Percentiles rank a stretch among this genome's conserved stretches.
Conservation (phyloP, 164 flowering plant species). For the Nymphaea thermarum region DNA sequence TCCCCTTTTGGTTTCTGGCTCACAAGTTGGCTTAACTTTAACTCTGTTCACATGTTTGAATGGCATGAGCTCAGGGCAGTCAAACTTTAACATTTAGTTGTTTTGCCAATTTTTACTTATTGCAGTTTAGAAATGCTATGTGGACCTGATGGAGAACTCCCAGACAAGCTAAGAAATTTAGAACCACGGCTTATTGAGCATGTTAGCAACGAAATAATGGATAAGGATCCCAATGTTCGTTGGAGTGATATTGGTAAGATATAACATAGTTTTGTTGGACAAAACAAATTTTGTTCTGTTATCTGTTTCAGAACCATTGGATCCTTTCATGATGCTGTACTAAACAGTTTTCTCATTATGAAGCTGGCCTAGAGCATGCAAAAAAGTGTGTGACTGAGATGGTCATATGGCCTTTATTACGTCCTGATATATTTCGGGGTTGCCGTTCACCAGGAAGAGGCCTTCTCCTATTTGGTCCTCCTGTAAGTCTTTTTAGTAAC, state of each 20-base stretch:
- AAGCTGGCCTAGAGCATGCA: slow-evolving; percentile 99
- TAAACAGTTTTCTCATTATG: slow-evolving; percentile 6
- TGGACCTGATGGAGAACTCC: slow-evolving; percentile 98
- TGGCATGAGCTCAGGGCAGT: no score
- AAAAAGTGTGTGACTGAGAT: slow-evolving; percentile 98
- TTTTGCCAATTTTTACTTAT: not conserved
- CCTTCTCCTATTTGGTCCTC: slow-evolving; percentile 98
- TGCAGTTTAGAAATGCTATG: slow-evolving; percentile 78
- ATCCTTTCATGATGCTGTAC: no score
- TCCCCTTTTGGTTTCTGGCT: no score
- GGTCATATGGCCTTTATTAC: slow-evolving; percentile 98
- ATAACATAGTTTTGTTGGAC: no score
- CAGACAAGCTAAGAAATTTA: slow-evolving; percentile 88
- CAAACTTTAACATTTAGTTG: no score
- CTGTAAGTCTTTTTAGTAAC: slow-evolving; percentile 38
- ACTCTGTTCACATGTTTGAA: no score
- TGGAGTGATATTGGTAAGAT: slow-evolving; percentile 93
- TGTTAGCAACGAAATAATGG: slow-evolving; percentile 97
- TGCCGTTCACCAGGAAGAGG: slow-evolving; percentile 99
- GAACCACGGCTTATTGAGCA: slow-evolving; percentile 97
- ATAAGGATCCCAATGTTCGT: slow-evolving; percentile 89
- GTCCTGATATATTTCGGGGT: slow-evolving; percentile 97
- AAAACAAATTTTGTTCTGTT: no score
- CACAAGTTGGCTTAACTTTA: no score
- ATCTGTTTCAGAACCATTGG: no score